Percentiles rank a stretch among this genome's conserved stretches.
Conservation (phyloP, 306 rosid genomes). For the Rosa chinensis region DNA sequence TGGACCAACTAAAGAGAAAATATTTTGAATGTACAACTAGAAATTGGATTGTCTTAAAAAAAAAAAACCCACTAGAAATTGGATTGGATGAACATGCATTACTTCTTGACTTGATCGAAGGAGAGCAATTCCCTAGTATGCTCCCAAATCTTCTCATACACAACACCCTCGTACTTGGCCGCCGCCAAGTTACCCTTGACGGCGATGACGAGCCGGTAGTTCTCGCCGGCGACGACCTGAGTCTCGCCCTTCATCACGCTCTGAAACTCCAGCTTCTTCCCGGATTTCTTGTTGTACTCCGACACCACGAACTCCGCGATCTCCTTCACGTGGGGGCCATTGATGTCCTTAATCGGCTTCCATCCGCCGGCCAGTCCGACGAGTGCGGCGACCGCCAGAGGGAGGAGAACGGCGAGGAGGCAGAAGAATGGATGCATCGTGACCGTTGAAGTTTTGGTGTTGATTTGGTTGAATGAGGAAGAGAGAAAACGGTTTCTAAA, state of each 20-base stretch:
- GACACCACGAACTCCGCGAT: conserved; percentile 51
- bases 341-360: conserved; percentile 38
- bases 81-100: background rate
- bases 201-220: conserved; percentile 45
- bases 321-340: conserved; percentile 45
- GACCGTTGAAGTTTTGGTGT: background rate
- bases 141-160: conserved; percentile 45
- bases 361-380: conserved; percentile 30
- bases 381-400: background rate
- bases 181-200: conserved; percentile 21
- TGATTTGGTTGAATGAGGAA: too few species aligned
- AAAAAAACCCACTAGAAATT: too few species aligned
- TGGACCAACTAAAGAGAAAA: too few species aligned
- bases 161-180: conserved; percentile 31
- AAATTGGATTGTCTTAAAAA: too few species aligned
- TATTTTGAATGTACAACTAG: too few species aligned
- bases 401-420: conserved; percentile 20
- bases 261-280: conserved; percentile 24
- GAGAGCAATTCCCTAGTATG: conserved; percentile 41
- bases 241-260: conserved; percentile 40
- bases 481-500: too few species aligned
- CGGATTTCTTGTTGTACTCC: conserved; percentile 37
- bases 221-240: conserved; percentile 55
- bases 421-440: conserved; percentile 23
- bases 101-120: conserved; percentile 17